Percentiles rank a stretch among this genome's conserved stretches.
Conservation (phyloP, 1,139 yeast species). For the Schwanniomyces etchellsii region DNA sequence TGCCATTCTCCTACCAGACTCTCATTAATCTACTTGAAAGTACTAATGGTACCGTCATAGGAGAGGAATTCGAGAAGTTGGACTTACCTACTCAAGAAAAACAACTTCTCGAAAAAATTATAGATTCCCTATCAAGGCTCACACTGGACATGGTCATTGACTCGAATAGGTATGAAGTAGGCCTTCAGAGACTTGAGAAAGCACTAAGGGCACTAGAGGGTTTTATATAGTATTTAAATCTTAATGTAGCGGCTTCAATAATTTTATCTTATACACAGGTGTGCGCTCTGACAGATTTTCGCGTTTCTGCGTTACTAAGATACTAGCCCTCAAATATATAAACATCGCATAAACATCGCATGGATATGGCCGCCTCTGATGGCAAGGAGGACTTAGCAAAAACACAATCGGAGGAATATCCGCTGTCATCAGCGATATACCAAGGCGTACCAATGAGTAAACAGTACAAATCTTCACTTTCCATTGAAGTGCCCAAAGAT, state of each 20-base stretch:
- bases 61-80: constrained; percentile 67
- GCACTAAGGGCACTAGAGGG: constrained; percentile 87
- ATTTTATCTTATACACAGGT: constrained; percentile 1
- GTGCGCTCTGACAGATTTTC: background rate
- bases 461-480: too few relatives aligned
- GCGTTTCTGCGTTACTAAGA: background rate
- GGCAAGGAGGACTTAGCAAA: too few relatives aligned
- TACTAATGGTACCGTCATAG: constrained; percentile 58
- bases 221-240: constrained; percentile 28
- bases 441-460: too few relatives aligned
- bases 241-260: too few relatives aligned
- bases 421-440: too few relatives aligned
- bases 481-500: too few relatives aligned
- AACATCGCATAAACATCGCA: background rate
- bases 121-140: constrained; percentile 76
- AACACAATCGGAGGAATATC: too few relatives aligned
- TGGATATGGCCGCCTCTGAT: too few relatives aligned
- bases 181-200: constrained; percentile 70
- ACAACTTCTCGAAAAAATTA: constrained; percentile 73
- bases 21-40: constrained; percentile 54
- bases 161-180: constrained; percentile 72
- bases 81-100: constrained; percentile 76
- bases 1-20: constrained; percentile 55
- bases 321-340: background rate
- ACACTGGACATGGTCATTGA: constrained; percentile 89